A percentile compares a stretch with the other conserved stretches of the same genome.
These are phyloP conservation scores for Daucus carota DNA, from an alignment of 129 eudicot species.

Conservation along the genomic window DH1_v3.0 NC_030382.2:44039001-44039500, in stretches of 20 bases:
- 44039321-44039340: constrained; percentile 24
- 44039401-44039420: constrained; percentile 20
- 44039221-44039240: not conserved
- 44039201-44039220: not conserved
- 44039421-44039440: constrained; percentile 32
- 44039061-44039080: not conserved
- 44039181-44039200: not conserved
- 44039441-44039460: constrained; percentile 34
- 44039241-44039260: constrained; percentile 19
- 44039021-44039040: too few species aligned
- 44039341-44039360: constrained; percentile 32
- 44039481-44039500: constrained; percentile 17
- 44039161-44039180: not conserved
- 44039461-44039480: constrained; percentile 27
- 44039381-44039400: constrained; percentile 16
- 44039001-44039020: too few species aligned
- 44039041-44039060: too few species aligned
- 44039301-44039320: constrained; percentile 41
- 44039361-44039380: constrained; percentile 37
- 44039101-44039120: not conserved
- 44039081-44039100: not conserved
- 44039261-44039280: constrained; percentile 32
- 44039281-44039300: constrained; percentile 33
- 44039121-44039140: not conserved
- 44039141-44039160: not conserved